Conservation (phyloP, 164 flowering plant species). For the Annona cherimola region DNA sequence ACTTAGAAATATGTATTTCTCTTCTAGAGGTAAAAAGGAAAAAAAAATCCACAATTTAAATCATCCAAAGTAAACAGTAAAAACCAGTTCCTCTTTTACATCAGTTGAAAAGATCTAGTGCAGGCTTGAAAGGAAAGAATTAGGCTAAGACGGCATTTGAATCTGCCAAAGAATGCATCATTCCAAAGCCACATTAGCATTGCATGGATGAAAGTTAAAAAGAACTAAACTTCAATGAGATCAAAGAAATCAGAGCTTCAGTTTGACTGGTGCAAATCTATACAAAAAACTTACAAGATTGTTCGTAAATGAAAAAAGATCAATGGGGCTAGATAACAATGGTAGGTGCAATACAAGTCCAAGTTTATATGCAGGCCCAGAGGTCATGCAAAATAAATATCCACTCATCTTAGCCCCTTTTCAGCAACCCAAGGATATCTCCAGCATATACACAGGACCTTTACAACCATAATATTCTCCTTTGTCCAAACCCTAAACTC, state of each 20-base stretch:
- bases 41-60: not conserved
- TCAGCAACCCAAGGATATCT: too few species aligned
- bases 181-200: not conserved
- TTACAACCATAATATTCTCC: too few species aligned
- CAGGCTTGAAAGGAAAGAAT: not conserved
- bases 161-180: not conserved
- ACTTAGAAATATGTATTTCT: not conserved
- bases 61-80: not conserved
- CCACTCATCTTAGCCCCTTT: too few species aligned
- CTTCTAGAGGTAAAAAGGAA: not conserved
- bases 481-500: too few species aligned
- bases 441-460: too few species aligned
- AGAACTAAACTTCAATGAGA: not conserved
- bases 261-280: not conserved
- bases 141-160: not conserved
- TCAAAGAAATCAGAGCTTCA: not conserved
- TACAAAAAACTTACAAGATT: too few species aligned
- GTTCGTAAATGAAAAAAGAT: not conserved
- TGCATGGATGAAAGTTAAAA: not conserved
- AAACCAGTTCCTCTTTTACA: not conserved
- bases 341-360: not conserved
- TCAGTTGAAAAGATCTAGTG: not conserved
- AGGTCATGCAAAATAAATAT: too few species aligned
- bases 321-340: not conserved
- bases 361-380: too few species aligned